Evolutionary conservation across 2,329 filamentous ascomycete species (phyloP).

Genomic region (Tympanopsis confertula): DNA sequence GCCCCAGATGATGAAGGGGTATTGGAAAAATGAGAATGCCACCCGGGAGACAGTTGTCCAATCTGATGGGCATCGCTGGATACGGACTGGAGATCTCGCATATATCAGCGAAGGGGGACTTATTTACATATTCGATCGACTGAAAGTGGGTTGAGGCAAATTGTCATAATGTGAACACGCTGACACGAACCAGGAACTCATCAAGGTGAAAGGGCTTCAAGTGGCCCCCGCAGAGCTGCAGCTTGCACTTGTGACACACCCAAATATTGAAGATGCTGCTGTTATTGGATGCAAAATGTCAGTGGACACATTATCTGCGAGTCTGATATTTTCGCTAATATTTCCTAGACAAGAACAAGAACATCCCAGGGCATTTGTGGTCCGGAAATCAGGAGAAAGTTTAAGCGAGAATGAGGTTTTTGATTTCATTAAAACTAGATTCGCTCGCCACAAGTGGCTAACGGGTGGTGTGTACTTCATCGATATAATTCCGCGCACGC

Average conservation of each 20-base stretch:
- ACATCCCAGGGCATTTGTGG: neutral
- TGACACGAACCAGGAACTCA: no score
- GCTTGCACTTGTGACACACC: constrained; percentile 27
- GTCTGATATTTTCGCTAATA: no score
- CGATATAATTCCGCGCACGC: constrained; percentile 2
- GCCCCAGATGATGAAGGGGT: neutral
- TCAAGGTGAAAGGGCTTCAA: constrained; percentile 32
- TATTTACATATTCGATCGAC: constrained; percentile 25
- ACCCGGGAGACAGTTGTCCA: no score
- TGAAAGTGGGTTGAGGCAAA: no score
- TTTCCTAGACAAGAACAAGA: neutral
- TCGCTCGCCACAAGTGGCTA: neutral
- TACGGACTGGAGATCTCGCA: constrained; percentile 28
- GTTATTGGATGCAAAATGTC: no score
- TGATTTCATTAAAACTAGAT: neutral
- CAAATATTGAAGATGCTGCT: constrained; percentile 27
- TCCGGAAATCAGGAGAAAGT: neutral
- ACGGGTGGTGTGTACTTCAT: constrained; percentile 5
- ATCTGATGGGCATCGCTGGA: constrained; percentile 25
- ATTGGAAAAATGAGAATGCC: no score
- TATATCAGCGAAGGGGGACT: constrained; percentile 19
- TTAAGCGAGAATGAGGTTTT: neutral
- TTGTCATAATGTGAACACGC: no score
- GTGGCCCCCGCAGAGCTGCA: constrained; percentile 34
- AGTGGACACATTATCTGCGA: no score